Evolutionary conservation across 371 early-diverging fungal species (phyloP).

Genomic region (Apophysomyces trapeziformis): DNA sequence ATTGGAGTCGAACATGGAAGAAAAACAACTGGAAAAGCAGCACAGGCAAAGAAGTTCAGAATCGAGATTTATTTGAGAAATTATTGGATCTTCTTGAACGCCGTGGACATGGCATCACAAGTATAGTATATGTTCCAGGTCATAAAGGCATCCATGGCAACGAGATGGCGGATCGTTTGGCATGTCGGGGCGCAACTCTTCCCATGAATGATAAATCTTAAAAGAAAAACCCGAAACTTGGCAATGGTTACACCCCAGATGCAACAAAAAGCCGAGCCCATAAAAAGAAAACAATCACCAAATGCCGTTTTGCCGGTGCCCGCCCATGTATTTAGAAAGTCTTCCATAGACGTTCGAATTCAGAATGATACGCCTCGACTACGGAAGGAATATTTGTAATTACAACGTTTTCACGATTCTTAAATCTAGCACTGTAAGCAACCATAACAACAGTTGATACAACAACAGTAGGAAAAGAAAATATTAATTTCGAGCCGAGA

Average conservation of each 20-base stretch:
- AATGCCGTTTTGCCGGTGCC: slow-evolving; percentile 7
- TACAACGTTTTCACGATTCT: slow-evolving; percentile 64
- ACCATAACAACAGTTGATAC: slow-evolving; percentile 17
- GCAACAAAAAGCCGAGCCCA: too few relatives aligned
- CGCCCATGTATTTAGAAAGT: slow-evolving; percentile 33
- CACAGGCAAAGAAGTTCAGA: slow-evolving; percentile 56
- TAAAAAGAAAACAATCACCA: not conserved
- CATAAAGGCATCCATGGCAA: slow-evolving; percentile 74
- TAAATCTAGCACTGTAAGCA: slow-evolving; percentile 54
- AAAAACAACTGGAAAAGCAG: slow-evolving; percentile 1
- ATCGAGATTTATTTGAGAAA: slow-evolving; percentile 73
- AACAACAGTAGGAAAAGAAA: too few relatives aligned
- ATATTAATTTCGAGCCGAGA: too few relatives aligned
- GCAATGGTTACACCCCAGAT: too few relatives aligned
- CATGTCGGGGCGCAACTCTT: slow-evolving; percentile 60
- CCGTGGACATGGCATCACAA: slow-evolving; percentile 39
- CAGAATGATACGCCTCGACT: slow-evolving; percentile 48
- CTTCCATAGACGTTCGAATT: slow-evolving; percentile 63
- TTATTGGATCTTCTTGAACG: slow-evolving; percentile 45
- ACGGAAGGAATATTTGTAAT: slow-evolving; percentile 60
- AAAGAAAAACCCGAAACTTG: not conserved
- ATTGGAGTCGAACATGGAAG: slow-evolving; percentile 77
- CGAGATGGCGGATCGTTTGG: slow-evolving; percentile 75
- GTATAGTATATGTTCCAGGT: slow-evolving; percentile 63
- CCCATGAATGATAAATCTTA: not conserved